Conservation (phyloP, 345 rosid genomes). For the Kernera saxatilis region DNA sequence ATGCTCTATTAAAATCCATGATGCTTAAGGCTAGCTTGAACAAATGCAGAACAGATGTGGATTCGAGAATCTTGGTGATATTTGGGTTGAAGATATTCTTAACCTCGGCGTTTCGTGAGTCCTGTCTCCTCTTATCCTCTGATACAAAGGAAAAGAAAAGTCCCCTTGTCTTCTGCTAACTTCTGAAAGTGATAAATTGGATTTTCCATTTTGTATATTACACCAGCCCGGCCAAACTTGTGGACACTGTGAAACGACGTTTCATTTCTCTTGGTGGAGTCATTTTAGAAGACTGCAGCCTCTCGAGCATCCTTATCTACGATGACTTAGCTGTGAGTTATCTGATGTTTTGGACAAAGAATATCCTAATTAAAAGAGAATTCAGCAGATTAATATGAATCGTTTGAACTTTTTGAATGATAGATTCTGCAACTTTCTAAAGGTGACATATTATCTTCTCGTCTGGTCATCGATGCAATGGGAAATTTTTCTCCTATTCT, state of each 20-base stretch:
- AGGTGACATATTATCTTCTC: slow-evolving; percentile 58
- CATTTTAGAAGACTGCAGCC: slow-evolving; percentile 71
- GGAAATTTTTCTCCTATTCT: slow-evolving; percentile 93
- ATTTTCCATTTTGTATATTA: background rate
- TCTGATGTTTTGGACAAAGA: background rate
- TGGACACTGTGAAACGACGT: slow-evolving; percentile 72
- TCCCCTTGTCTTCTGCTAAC: background rate
- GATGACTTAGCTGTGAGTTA: slow-evolving; percentile 76
- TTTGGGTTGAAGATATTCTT: slow-evolving; percentile 94
- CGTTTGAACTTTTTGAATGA: background rate
- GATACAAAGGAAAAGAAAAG: background rate
- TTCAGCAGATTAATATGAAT: background rate
- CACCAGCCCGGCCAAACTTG: slow-evolving; percentile 77
- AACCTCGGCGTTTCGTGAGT: slow-evolving; percentile 94
- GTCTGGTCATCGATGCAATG: slow-evolving; percentile 83
- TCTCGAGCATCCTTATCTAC: slow-evolving; percentile 51
- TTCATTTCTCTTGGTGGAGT: slow-evolving; percentile 78
- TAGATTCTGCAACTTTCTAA: slow-evolving; percentile 66
- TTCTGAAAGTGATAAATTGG: slow-evolving; percentile 10
- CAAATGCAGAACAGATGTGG: slow-evolving; percentile 86
- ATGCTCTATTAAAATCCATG: background rate
- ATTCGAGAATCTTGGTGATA: slow-evolving; percentile 80
- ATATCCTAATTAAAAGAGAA: background rate
- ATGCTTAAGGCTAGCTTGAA: slow-evolving; percentile 6
- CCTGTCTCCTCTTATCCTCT: slow-evolving; percentile 15